Conservation (phyloP, 1,284 basidiomycete genomes). For the Marasmius tenuissimus region DNA sequence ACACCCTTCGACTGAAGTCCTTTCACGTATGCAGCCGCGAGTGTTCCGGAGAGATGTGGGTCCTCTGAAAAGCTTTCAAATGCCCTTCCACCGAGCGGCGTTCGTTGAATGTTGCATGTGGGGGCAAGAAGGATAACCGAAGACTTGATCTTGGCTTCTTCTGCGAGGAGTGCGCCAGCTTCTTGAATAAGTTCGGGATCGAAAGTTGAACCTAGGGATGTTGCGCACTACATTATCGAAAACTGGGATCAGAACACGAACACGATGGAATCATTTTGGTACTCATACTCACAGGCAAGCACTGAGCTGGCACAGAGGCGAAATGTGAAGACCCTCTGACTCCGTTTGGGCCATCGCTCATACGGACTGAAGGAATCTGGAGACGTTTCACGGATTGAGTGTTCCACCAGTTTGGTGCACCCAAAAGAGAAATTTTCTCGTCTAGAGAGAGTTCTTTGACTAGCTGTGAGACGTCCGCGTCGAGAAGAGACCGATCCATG, state of each 20-base stretch:
- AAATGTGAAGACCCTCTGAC: constrained; percentile 72
- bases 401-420: constrained; percentile 74
- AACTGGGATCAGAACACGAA: not conserved
- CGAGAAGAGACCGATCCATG: constrained; percentile 48
- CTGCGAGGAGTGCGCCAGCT: constrained; percentile 57
- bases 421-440: constrained; percentile 64
- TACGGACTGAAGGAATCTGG: constrained; percentile 60
- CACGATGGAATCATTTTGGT: not conserved
- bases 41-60: constrained; percentile 54
- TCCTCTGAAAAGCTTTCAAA: constrained; percentile 77
- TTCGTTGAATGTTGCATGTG: constrained; percentile 71
- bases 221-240: constrained; percentile 50
- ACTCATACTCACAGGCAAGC: constrained; percentile 47
- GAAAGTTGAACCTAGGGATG: constrained; percentile 66
- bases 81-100: constrained; percentile 59
- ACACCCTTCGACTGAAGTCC: constrained; percentile 66
- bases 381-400: constrained; percentile 58
- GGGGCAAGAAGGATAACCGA: constrained; percentile 64
- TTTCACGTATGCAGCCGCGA: constrained; percentile 65
- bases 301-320: constrained; percentile 60
- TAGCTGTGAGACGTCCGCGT: constrained; percentile 52
- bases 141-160: constrained; percentile 64
- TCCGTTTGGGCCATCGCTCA: constrained; percentile 70
- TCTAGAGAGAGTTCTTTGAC: constrained; percentile 53
- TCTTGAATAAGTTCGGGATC: constrained; percentile 54